Percentiles rank a stretch among this genome's conserved stretches.
Conservation (phyloP, 169 alveolate genomes). For the Eimeria maxima region DNA sequence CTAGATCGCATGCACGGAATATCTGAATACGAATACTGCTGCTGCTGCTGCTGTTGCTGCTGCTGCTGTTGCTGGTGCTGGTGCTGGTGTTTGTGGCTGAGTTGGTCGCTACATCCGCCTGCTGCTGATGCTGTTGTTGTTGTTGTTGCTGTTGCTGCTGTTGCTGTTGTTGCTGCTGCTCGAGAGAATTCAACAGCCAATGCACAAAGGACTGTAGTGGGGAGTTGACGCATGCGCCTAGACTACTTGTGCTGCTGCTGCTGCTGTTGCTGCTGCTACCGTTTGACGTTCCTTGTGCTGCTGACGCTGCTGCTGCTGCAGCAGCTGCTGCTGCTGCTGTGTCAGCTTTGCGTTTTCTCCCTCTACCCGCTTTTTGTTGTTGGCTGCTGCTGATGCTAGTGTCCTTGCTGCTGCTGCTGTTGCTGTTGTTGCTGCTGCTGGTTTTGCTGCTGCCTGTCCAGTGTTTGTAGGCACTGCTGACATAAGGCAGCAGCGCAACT, state of each 20-base stretch:
- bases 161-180: conserved; percentile 66
- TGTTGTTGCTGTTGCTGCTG: too few relatives aligned
- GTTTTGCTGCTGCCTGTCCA: conserved; percentile 12
- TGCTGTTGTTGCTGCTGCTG: conserved; percentile 51
- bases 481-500: conserved; percentile 67
- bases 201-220: conserved; percentile 20
- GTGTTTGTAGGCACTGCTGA: conserved; percentile 56
- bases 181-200: background rate
- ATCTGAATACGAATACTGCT: conserved; percentile 56
- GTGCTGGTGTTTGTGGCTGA: conserved; percentile 31
- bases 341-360: too few relatives aligned
- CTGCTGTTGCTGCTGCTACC: background rate
- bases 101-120: background rate
- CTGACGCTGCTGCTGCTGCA: conserved; percentile 46
- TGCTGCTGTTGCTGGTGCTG: conserved; percentile 38
- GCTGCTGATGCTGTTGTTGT: too few relatives aligned
- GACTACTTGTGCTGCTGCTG: background rate
- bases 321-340: conserved; percentile 6
- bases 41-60: conserved; percentile 69
- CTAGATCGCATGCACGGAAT: conserved; percentile 81
- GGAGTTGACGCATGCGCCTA: background rate
- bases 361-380: conserved; percentile 24
- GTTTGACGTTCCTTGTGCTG: background rate
- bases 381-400: conserved; percentile 55
- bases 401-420: conserved; percentile 49